A percentile compares a stretch with the other conserved stretches of the same genome.
phyloP scores from a whole-genome alignment of 768 basidiomycete species.

The Dentipellis fragilis region DNA sequence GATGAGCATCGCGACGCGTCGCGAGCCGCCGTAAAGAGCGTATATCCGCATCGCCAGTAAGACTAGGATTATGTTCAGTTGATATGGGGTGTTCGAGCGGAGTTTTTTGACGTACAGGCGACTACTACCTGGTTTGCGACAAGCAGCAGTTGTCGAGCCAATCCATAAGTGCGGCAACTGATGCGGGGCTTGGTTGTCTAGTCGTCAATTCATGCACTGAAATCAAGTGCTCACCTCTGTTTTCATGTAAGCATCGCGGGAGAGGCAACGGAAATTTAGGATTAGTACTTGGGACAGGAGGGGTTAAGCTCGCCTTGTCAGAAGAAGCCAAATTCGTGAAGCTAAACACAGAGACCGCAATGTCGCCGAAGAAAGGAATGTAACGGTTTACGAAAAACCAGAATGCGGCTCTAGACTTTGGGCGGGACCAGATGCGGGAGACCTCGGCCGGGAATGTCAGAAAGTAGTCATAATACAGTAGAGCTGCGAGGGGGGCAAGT shows the following conservation, averaged over 20 bases:
- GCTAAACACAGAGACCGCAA: constrained; percentile 12
- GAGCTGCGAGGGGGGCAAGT: constrained; percentile 10
- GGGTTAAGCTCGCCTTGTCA: constrained; percentile 8
- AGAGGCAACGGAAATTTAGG: background rate
- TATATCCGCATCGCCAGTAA: constrained; percentile 38
- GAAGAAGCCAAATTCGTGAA: constrained; percentile 9
- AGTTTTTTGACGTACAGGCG: constrained; percentile 26
- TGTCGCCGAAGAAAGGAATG: constrained; percentile 29
- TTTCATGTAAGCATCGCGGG: background rate
- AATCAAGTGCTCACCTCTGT: constrained; percentile 11
- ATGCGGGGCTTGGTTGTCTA: background rate
- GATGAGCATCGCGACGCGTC: constrained; percentile 27
- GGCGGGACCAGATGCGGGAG: constrained; percentile 33
- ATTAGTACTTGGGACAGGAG: background rate
- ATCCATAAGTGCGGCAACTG: constrained; percentile 31
- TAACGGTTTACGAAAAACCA: constrained; percentile 45
- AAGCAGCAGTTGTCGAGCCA: constrained; percentile 32
- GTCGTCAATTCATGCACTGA: background rate
- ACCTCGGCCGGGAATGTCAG: constrained; percentile 28
- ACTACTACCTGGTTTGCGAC: constrained; percentile 36
- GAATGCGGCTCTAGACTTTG: constrained; percentile 27
- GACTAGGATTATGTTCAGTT: constrained; percentile 18
- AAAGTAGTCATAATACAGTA: constrained; percentile 22
- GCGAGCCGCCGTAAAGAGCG: constrained; percentile 36
- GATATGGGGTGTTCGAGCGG: too few species aligned